phyloP scores from a whole-genome alignment of 768 basidiomycete genomes.

The Macrocybe gigantea region DNA sequence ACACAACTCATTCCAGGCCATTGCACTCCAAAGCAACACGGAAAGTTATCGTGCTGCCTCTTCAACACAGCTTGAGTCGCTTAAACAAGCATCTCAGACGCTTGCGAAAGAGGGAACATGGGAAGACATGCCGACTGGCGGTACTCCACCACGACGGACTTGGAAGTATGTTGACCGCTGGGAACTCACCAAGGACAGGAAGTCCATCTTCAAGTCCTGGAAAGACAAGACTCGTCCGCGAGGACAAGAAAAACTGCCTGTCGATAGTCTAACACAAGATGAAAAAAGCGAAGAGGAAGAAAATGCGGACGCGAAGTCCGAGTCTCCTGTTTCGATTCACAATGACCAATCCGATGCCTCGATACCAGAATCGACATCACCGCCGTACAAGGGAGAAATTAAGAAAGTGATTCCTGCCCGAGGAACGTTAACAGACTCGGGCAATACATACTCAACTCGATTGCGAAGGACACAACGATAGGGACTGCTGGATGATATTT shows the following conservation, averaged over 20 bases:
- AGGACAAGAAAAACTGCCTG: too few relatives aligned
- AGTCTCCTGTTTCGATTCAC: too few relatives aligned
- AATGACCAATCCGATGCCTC: conserved; percentile 23
- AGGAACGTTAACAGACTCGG: conserved; percentile 36
- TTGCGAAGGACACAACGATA: too few relatives aligned
- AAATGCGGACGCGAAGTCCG: too few relatives aligned
- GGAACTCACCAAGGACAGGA: conserved; percentile 62
- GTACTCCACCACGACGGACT: conserved; percentile 69
- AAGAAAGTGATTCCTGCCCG: conserved; percentile 12
- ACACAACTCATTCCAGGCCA: conserved; percentile 24
- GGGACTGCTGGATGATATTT: too few relatives aligned
- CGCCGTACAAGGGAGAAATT: conserved; percentile 9
- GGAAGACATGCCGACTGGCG: conserved; percentile 64
- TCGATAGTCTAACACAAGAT: too few relatives aligned
- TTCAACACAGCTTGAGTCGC: conserved; percentile 34
- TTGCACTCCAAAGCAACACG: conserved; percentile 31
- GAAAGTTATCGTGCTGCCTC: conserved; percentile 40
- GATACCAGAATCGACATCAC: conserved; percentile 11
- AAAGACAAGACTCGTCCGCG: conserved; percentile 24
- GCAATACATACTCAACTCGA: conserved; percentile 34
- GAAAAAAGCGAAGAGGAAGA: too few relatives aligned
- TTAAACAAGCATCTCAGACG: conserved; percentile 44
- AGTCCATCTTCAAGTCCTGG: conserved; percentile 51
- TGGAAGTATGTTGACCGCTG: conserved; percentile 71
- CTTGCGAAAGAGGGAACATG: conserved; percentile 53